These are phyloP conservation scores for Eremochloa ophiuroides DNA, from an alignment of 176 grass and related monocot genomes.

Conservation along the genomic window DNA sequence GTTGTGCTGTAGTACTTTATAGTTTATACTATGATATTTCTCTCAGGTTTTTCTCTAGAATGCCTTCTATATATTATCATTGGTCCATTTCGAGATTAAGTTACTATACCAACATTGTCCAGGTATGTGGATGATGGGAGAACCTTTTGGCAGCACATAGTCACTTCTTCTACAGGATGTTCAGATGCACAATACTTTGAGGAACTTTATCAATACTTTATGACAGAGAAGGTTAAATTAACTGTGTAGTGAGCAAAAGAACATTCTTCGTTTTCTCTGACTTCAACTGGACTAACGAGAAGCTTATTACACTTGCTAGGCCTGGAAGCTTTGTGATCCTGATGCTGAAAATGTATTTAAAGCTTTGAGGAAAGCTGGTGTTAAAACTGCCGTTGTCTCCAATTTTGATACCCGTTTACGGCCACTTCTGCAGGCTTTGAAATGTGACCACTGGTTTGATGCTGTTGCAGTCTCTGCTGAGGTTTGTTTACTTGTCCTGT, in stretches of 20 bases:
- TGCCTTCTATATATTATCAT: background rate
- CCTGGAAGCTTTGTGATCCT: constrained; percentile 74
- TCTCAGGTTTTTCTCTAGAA: background rate
- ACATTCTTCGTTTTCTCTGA: background rate
- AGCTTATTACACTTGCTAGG: constrained; percentile 46
- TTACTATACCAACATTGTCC: constrained; percentile 2
- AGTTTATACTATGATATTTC: background rate
- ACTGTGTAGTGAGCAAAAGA: background rate
- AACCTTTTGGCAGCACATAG: constrained; percentile 76
- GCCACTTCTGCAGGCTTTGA: constrained; percentile 60
- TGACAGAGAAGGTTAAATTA: constrained; percentile 63
- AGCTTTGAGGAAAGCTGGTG: constrained; percentile 64
- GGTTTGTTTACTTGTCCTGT: constrained; percentile 24
- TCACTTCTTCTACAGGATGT: constrained; percentile 76
- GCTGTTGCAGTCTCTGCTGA: constrained; percentile 81
- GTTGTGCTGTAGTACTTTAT: background rate
- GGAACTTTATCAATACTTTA: constrained; percentile 80
- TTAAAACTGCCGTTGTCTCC: constrained; percentile 71
- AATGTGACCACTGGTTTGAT: constrained; percentile 87
- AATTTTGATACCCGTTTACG: constrained; percentile 80
- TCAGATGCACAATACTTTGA: constrained; percentile 77
- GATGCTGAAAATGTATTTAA: constrained; percentile 70
- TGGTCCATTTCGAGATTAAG: background rate
- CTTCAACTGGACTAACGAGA: background rate
- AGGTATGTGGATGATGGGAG: constrained; percentile 88